A percentile compares a stretch with the other conserved stretches of the same genome.
Conservation (phyloP, 2,329 filamentous ascomycete genomes). For the Tolypocladium paradoxum region DNA sequence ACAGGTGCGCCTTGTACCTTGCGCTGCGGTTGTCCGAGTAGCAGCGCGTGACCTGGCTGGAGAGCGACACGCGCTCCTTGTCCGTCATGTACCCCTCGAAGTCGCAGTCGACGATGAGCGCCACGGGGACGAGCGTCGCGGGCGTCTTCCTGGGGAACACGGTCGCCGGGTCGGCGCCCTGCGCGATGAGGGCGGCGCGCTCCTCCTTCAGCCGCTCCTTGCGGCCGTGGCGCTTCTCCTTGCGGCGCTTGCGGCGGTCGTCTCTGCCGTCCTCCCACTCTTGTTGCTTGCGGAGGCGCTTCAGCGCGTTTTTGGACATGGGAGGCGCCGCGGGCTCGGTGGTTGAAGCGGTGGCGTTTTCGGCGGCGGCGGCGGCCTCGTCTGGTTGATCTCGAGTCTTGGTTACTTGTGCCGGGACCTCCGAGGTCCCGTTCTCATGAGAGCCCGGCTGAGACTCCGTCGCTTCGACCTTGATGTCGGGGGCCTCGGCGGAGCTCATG, state of each 20-base stretch:
- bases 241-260: conserved; percentile 41
- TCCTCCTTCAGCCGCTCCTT: conserved; percentile 38
- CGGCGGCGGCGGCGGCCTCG: neutral
- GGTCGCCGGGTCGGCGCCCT: conserved; percentile 30
- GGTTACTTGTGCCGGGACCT: too few relatives aligned
- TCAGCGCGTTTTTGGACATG: conserved; percentile 78
- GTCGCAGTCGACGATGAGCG: conserved; percentile 80
- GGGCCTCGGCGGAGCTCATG: neutral
- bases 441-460: neutral
- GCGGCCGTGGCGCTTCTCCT: conserved; percentile 41
- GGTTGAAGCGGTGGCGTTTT: neutral
- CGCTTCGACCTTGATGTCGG: neutral
- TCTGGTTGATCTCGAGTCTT: neutral
- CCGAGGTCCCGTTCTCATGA: too few relatives aligned
- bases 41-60: conserved; percentile 71
- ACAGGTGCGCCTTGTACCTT: conserved; percentile 58
- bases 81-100: conserved; percentile 87
- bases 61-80: conserved; percentile 73
- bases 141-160: conserved; percentile 22
- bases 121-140: conserved; percentile 56
- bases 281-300: conserved; percentile 62
- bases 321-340: conserved; percentile 8
- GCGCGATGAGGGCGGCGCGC: conserved; percentile 37
- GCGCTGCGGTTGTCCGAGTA: conserved; percentile 80
- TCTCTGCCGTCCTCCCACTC: conserved; percentile 66